These are phyloP conservation scores for Trametes cubensis DNA, from an alignment of 768 basidiomycete genomes.

Conservation along the genomic window DNA sequence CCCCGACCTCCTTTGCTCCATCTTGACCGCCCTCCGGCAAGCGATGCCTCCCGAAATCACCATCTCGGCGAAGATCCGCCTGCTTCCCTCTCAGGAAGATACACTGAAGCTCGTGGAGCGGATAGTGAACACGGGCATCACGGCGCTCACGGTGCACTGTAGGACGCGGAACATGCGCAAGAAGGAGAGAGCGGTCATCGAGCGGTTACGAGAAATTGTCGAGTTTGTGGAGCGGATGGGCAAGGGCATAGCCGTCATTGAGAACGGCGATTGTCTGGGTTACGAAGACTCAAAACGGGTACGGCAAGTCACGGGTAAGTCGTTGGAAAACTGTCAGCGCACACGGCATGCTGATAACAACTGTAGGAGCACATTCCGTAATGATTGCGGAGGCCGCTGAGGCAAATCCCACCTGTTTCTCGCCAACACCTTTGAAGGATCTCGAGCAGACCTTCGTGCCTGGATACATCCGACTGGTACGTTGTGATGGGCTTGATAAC, in stretches of 20 bases:
- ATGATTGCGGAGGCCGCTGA: slow-evolving; percentile 98
- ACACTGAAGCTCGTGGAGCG: slow-evolving; percentile 88
- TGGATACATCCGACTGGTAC: slow-evolving; percentile 73
- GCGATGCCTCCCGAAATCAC: slow-evolving; percentile 78
- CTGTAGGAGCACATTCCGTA: slow-evolving; percentile 77
- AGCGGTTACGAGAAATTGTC: slow-evolving; percentile 82
- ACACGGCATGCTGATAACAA: background rate
- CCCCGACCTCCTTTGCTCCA: slow-evolving; percentile 88
- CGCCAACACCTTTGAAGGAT: slow-evolving; percentile 63
- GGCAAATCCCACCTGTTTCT: slow-evolving; percentile 88
- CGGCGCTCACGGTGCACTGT: slow-evolving; percentile 91
- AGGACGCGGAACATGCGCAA: slow-evolving; percentile 91
- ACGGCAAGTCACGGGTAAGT: slow-evolving; percentile 70
- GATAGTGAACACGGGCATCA: slow-evolving; percentile 86
- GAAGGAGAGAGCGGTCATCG: slow-evolving; percentile 74
- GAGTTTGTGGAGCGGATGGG: slow-evolving; percentile 77
- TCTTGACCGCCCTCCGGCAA: slow-evolving; percentile 75
- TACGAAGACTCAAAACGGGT: slow-evolving; percentile 80
- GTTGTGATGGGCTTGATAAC: slow-evolving; percentile 27
- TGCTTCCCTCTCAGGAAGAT: slow-evolving; percentile 83
- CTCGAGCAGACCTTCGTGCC: slow-evolving; percentile 71
- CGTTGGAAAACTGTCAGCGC: background rate
- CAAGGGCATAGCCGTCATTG: slow-evolving; percentile 81
- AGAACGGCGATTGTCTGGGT: slow-evolving; percentile 90
- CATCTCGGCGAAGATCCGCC: slow-evolving; percentile 92